A percentile compares a stretch with the other conserved stretches of the same genome.
phyloP scores from a whole-genome alignment of 176 grass and related monocot species.

The Themeda triandra region DNA sequence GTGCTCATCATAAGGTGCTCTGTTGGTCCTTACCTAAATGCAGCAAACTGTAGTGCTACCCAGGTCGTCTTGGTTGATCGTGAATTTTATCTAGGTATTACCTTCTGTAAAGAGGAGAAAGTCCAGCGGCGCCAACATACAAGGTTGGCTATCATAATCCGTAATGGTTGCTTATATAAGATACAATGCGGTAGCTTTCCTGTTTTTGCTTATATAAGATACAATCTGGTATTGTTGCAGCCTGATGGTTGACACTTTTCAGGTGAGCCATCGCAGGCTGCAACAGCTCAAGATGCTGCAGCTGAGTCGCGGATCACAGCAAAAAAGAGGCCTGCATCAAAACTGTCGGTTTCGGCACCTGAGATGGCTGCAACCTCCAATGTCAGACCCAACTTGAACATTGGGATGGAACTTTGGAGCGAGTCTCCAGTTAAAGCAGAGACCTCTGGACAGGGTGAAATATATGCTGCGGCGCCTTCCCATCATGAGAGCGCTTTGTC shows the following conservation, averaged over 20 bases:
- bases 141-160: slow-evolving; percentile 33
- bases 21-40: slow-evolving; percentile 13
- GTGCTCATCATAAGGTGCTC: slow-evolving; percentile 43
- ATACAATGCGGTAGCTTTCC: background rate
- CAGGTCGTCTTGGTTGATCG: slow-evolving; percentile 16
- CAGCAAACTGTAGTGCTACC: background rate
- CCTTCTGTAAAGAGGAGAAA: slow-evolving; percentile 70
- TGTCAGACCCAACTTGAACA: slow-evolving; percentile 49
- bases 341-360: slow-evolving; percentile 48
- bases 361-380: slow-evolving; percentile 33
- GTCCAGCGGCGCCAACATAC: background rate
- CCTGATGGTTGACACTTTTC: slow-evolving; percentile 1
- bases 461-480: slow-evolving; percentile 5
- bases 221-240: background rate
- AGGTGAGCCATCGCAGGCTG: slow-evolving; percentile 52
- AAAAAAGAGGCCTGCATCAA: slow-evolving; percentile 46
- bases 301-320: background rate
- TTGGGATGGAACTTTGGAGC: slow-evolving; percentile 66
- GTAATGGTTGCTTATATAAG: background rate
- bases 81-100: slow-evolving; percentile 48
- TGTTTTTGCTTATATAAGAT: background rate
- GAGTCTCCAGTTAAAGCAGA: slow-evolving; percentile 36
- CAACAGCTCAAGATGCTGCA: background rate
- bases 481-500: slow-evolving; percentile 15
- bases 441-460: slow-evolving; percentile 37